Evolutionary conservation across 176 grass and related monocot species (phyloP).

Genomic region (Hyparrhenia diplandra): DNA sequence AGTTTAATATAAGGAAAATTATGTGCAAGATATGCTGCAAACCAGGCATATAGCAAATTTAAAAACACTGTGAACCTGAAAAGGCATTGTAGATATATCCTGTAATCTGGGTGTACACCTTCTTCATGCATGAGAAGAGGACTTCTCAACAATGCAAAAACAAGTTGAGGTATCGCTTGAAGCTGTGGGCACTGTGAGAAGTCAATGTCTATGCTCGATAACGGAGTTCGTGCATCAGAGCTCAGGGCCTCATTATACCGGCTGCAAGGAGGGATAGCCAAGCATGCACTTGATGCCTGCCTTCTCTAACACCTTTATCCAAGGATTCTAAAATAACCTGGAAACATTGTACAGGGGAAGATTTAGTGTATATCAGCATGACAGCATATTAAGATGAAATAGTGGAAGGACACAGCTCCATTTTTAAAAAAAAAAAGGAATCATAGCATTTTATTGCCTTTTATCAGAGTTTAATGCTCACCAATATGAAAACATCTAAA

Average conservation of each 20-base stretch:
- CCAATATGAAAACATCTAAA: not conserved
- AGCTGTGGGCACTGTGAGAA: conserved; percentile 87
- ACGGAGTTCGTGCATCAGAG: conserved; percentile 39
- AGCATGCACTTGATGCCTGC: conserved; percentile 67
- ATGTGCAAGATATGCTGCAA: not conserved
- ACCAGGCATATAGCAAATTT: not conserved
- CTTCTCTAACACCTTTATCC: conserved; percentile 90
- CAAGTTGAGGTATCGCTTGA: conserved; percentile 75
- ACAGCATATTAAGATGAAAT: not conserved
- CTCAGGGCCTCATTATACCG: conserved; percentile 56
- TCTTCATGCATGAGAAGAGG: conserved; percentile 92
- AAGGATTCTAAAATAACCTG: conserved; percentile 87
- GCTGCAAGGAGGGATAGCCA: conserved; percentile 87
- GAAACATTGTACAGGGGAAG: conserved; percentile 15
- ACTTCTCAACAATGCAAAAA: conserved; percentile 86
- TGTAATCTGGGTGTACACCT: conserved; percentile 96
- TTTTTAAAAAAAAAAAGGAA: not conserved
- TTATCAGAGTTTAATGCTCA: not conserved
- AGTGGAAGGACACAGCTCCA: not conserved
- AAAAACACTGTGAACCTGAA: conserved; percentile 63
- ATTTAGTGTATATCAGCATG: conserved; percentile 3
- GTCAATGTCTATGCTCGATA: conserved; percentile 63
- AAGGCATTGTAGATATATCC: conserved; percentile 95
- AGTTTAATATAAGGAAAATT: not conserved
- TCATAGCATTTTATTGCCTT: not conserved